Conservation (phyloP, 139 green algal genomes). For the Spirogloea muscicola region DNA sequence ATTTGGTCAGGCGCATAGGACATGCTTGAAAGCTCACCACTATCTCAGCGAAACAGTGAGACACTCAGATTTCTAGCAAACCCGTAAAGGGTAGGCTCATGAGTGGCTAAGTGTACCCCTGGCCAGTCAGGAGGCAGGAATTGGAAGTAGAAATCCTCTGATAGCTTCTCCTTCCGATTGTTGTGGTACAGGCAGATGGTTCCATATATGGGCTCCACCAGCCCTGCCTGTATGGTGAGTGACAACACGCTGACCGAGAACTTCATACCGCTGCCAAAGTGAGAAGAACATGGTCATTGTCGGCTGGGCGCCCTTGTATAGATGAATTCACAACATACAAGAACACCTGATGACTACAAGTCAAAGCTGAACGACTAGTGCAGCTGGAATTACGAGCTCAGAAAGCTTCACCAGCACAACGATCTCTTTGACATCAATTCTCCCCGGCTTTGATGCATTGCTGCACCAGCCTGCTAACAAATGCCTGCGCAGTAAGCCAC, state of each 20-base stretch:
- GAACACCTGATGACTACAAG: background rate
- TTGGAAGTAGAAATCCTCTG: slow-evolving; percentile 45
- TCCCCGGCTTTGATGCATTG: too few relatives aligned
- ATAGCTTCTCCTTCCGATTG: slow-evolving; percentile 40
- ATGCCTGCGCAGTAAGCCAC: background rate
- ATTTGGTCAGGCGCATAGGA: background rate
- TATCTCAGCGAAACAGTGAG: background rate
- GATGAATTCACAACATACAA: background rate
- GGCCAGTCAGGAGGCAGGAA: slow-evolving; percentile 35
- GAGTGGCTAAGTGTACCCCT: slow-evolving; percentile 11
- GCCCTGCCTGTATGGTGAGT: slow-evolving; percentile 20
- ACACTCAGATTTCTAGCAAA: background rate
- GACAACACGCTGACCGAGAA: slow-evolving; percentile 37
- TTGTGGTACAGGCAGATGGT: slow-evolving; percentile 43
- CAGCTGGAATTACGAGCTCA: background rate
- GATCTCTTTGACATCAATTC: too few relatives aligned
- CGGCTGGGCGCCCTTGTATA: background rate
- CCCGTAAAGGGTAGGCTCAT: slow-evolving; percentile 4
- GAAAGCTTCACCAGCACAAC: too few relatives aligned
- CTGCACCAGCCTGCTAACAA: background rate
- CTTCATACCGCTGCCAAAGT: slow-evolving; percentile 13
- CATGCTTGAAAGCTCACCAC: background rate
- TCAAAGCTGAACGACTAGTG: background rate
- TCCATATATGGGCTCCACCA: slow-evolving; percentile 40
- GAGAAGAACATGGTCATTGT: background rate